Conservation (phyloP, 768 basidiomycete genomes). For the Suillus fuscotomentosus region DNA sequence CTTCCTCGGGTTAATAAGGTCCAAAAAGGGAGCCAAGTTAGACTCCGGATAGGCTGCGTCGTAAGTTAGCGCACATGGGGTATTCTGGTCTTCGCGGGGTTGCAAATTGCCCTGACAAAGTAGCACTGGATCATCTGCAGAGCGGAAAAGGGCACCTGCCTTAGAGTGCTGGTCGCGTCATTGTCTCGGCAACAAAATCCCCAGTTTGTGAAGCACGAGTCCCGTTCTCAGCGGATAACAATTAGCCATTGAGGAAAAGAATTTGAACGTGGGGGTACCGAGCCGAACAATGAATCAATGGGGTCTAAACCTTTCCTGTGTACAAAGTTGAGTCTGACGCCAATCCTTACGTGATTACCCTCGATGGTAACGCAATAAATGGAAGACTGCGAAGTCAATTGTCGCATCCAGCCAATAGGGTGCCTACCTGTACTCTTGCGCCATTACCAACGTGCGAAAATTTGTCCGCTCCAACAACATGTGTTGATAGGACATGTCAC, state of each 20-base stretch:
- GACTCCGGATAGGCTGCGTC: not conserved
- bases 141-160: not conserved
- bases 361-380: not conserved
- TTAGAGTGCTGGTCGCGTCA: not conserved
- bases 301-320: not conserved
- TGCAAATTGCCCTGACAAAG: not conserved
- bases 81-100: constrained; percentile 1
- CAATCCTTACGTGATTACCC: constrained; percentile 1
- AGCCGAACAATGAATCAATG: not conserved
- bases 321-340: not conserved
- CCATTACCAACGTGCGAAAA: not conserved
- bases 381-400: not conserved
- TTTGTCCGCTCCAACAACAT: not conserved
- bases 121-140: not conserved
- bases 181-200: not conserved
- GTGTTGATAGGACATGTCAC: not conserved
- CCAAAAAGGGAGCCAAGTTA: not conserved
- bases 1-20: not conserved
- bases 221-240: not conserved
- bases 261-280: not conserved
- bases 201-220: not conserved
- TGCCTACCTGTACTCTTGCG: not conserved
- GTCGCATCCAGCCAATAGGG: not conserved
- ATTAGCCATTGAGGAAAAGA: not conserved
- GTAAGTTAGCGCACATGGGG: no score